These are phyloP conservation scores for Styphnolobium japonicum DNA, from an alignment of 306 rosid species.

Conservation along the genomic window DNA sequence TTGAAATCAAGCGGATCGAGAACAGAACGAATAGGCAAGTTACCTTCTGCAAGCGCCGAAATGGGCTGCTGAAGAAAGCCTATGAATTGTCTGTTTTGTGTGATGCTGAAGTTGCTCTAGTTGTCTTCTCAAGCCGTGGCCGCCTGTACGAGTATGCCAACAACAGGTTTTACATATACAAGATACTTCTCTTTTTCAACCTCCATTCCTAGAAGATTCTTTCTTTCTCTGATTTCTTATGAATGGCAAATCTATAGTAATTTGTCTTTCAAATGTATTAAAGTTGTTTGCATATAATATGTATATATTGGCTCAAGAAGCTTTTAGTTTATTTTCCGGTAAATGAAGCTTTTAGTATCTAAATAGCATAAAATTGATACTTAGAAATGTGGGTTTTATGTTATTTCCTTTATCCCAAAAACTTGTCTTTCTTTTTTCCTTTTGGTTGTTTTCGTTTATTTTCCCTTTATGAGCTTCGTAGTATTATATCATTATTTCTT, in stretches of 20 bases:
- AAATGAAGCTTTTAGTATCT: not conserved
- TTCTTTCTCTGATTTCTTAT: not conserved
- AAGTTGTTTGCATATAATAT: not conserved
- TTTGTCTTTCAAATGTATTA: not conserved
- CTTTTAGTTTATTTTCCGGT: too few relatives aligned
- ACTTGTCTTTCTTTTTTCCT: not conserved
- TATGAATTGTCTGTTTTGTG: slow-evolving; percentile 79
- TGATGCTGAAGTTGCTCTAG: slow-evolving; percentile 87
- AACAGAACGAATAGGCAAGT: slow-evolving; percentile 84
- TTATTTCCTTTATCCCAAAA: not conserved
- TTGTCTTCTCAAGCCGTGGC: slow-evolving; percentile 80
- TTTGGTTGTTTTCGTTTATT: not conserved
- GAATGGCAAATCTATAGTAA: not conserved
- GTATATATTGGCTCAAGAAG: not conserved
- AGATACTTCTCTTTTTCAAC: not conserved
- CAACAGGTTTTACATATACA: slow-evolving; percentile 48
- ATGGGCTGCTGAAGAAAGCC: slow-evolving; percentile 83
- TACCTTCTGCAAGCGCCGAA: slow-evolving; percentile 83
- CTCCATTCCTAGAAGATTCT: not conserved
- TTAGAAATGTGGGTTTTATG: not conserved
- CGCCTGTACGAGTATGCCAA: slow-evolving; percentile 86
- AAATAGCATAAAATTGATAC: not conserved
- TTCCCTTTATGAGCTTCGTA: slow-evolving; percentile 27
- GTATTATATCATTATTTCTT: not conserved
- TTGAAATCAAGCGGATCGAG: slow-evolving; percentile 79